Evolutionary conservation across 139 green algal genomes (phyloP), one percentile per base, ranked within the genome.

Genomic region (Volvox reticuliferus): DNA sequence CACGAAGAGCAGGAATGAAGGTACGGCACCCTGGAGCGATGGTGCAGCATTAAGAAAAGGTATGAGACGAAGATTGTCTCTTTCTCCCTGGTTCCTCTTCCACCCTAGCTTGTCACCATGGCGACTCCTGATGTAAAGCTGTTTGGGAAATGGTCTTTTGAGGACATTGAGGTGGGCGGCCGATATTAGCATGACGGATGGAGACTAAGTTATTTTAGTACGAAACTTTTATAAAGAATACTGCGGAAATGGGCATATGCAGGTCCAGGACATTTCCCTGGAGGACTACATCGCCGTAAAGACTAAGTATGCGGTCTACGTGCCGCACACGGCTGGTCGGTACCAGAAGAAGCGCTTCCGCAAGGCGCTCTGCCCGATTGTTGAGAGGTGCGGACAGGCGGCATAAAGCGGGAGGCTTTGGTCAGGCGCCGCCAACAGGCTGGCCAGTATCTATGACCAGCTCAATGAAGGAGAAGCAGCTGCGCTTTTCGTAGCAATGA

Each of bases 251-350:
- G 26, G 17, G 17, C 2, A 2, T 61, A 18, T 80, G 81, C 95
- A 99, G 98, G 96, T 99, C 73, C 99, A 96, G 81, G 98, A 99
- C 95, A 99, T 99, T 93, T 98, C 98, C 28, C 94, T 99, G 88
- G 97, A 99, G 94, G 98, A 99, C 88, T 99, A 99, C 97, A 99
- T 99, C 80, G 97, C 98, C 26, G 98, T 99, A 69, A 99, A 99
- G 96, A 94, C 95, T 67, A 99, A 99, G 96, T 98, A 97, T 92
- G 98, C 98, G 55, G 85, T 97, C 37, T 99, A 97, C 90, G 98
- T 99, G 79, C 98, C 98, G 37, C 98, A 99, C 97, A 99, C 98
- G 33, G 98, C 98, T 50, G 98, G 98, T 21, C 97, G 98, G 79
- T 99, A 99, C 96, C 97, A 99, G 95, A 99, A 98, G 94, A 98